Conservation (phyloP, 495 filamentous ascomycete species). For the Emericellopsis terricola region DNA sequence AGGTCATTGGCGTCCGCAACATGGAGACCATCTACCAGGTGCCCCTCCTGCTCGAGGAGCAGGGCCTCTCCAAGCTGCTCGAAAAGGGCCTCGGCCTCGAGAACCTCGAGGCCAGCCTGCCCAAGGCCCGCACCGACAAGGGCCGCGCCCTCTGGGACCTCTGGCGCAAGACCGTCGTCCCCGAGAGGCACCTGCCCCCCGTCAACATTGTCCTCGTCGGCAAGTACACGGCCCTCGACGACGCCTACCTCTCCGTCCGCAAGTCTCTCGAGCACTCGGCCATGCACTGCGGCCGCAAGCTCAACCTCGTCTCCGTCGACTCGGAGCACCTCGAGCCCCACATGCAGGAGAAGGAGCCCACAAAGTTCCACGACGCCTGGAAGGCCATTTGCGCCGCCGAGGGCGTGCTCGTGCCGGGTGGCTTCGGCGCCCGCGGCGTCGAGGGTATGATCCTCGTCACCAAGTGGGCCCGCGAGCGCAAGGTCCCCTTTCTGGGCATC, state of each 20-base stretch:
- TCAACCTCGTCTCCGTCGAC: conserved; percentile 72
- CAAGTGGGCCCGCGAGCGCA: conserved; percentile 67
- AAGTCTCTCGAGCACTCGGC: conserved; percentile 82
- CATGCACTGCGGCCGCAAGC: conserved; percentile 68
- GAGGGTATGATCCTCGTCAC: conserved; percentile 78
- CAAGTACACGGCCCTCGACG: conserved; percentile 71
- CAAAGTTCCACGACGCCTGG: conserved; percentile 81
- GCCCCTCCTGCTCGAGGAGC: conserved; percentile 68
- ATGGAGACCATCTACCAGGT: conserved; percentile 83
- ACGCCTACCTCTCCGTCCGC: conserved; percentile 59
- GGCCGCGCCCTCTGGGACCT: conserved; percentile 51
- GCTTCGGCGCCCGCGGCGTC: conserved; percentile 68
- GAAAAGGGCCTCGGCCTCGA: conserved; percentile 41
- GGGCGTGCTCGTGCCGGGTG: conserved; percentile 14
- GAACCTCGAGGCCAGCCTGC: conserved; percentile 18
- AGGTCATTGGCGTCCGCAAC: conserved; percentile 74
- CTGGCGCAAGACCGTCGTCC: conserved; percentile 51
- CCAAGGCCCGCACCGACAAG: conserved; percentile 28
- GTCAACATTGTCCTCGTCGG: conserved; percentile 81
- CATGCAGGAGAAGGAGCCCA: conserved; percentile 36
- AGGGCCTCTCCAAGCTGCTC: conserved; percentile 50
- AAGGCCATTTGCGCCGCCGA: conserved; percentile 32
- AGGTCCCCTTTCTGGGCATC: conserved; percentile 72
- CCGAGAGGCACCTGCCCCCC: conserved; percentile 44
- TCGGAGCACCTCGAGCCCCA: conserved; percentile 60